Base-by-base conservation (phyloP, 1,284 basidiomycete genomes). In the Anthracocystis panici-leucophaei region DNA sequence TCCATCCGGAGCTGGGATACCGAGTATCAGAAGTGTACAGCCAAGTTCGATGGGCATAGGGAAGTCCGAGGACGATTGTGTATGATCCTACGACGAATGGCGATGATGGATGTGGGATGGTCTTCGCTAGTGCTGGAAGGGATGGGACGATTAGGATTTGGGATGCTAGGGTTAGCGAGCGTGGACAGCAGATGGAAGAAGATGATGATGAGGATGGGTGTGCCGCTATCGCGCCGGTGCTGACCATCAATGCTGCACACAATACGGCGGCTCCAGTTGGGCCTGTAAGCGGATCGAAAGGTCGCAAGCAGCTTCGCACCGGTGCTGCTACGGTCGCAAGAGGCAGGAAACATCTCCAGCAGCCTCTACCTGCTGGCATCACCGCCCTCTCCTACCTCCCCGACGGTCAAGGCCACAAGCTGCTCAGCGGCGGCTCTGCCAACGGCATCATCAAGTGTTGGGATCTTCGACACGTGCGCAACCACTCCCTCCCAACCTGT, bases 91-190 rank as follows among this genome's bases (percentile, higher is more conserved):
- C 61, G 2, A 65, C 51, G 4, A 70, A 66, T 29, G 73, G 73
- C 2, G 68, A 71, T 49, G 66, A 66, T 18, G 68, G 62, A 16
- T 71, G 68, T 16, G 78, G 78, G 5, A 67, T 75, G 48, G 45
- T 84, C 2, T 77, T 84, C 27, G 70, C 75, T 5, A 81, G 77
- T 45, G 83, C 80, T 8, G 83, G 76, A 0, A 68, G 83, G 44
- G 83, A 84, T 53, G 83, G 83, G 7, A 72, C 71, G 18, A 71
- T 84, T 18, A 76, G 80, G 38, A 53, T 84, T 20, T 84, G 73
- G 74, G 83, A 84, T 56, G 57, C 75, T 11, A 70, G 82, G 27
- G 40, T 54, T 21, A 42, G 61, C 48, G 53, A 54, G 21, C 44
- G 56, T 11, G 21, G 16, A n/a, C 44, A 27, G 3, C 38, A 11